A percentile compares a stretch with the other conserved stretches of the same genome.
Conservation (phyloP, 768 basidiomycete species). For the Filobasidium floriforme region DNA sequence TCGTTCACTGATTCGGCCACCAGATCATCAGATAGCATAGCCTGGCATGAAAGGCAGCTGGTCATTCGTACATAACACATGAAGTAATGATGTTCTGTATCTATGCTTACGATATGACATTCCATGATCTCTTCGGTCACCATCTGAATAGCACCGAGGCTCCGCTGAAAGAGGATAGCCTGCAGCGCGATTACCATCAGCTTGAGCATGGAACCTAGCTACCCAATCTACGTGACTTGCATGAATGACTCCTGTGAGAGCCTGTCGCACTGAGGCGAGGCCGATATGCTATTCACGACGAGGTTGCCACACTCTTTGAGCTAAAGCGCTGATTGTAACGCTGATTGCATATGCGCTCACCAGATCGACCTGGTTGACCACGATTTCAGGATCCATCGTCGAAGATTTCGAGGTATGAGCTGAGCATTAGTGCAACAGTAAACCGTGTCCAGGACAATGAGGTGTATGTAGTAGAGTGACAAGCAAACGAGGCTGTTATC, state of each 20-base stretch:
- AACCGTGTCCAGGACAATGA: no score
- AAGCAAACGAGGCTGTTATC: no score
- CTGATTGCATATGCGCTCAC: neutral
- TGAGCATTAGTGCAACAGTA: no score
- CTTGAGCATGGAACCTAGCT: neutral
- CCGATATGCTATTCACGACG: neutral
- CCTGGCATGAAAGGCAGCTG: neutral
- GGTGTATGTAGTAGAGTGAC: no score
- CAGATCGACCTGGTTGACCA: neutral
- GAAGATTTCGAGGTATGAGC: no score
- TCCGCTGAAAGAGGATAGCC: slow-evolving; percentile 14
- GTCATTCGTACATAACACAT: neutral
- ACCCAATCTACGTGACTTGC: neutral
- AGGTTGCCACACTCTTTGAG: neutral
- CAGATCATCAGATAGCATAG: slow-evolving; percentile 4
- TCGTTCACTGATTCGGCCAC: neutral
- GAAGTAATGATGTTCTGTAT: neutral
- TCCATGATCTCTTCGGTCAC: slow-evolving; percentile 10
- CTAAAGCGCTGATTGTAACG: neutral
- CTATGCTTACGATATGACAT: neutral
- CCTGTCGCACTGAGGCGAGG: neutral
- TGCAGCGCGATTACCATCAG: neutral
- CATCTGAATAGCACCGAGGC: slow-evolving; percentile 1
- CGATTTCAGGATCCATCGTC: neutral
- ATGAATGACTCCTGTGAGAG: neutral